Percentiles rank a stretch among this genome's conserved stretches.
These are phyloP conservation scores for Tausonia pullulans DNA, from an alignment of 1,284 basidiomycete genomes.

Conservation along the genomic window DNA sequence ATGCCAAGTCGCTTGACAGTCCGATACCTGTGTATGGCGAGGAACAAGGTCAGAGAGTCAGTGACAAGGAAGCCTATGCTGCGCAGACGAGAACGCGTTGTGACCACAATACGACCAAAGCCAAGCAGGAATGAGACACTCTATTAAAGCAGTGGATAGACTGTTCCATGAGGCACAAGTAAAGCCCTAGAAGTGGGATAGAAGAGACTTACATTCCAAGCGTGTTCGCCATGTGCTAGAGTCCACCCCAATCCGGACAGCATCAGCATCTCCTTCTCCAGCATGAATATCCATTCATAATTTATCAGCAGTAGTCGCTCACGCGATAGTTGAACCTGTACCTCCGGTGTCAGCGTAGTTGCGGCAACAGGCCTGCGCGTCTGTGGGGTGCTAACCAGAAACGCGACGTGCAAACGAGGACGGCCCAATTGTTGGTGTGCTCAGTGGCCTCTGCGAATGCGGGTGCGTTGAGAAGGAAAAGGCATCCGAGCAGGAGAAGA, in stretches of 20 bases:
- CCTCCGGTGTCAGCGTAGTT: no score
- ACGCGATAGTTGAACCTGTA: constrained; percentile 82
- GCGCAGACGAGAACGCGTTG: neutral
- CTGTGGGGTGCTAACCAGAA: constrained; percentile 51
- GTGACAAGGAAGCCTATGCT: no score
- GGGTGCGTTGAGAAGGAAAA: no score
- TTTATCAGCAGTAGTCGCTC: constrained; percentile 23
- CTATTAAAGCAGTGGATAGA: neutral
- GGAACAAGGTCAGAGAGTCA: neutral
- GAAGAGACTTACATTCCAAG: constrained; percentile 65
- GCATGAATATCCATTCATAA: no score
- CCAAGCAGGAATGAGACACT: neutral
- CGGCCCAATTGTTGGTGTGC: constrained; percentile 98
- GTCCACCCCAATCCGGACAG: no score
- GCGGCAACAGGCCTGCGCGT: neutral
- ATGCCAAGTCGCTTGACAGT: constrained; percentile 96
- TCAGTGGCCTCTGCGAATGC: constrained; percentile 20
- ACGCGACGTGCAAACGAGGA: constrained; percentile 82
- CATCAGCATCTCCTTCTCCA: no score
- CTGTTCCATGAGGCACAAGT: neutral
- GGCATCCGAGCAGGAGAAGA: no score
- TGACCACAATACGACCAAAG: neutral
- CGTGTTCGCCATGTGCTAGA: constrained; percentile 91
- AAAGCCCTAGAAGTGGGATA: no score
- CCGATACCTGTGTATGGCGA: constrained; percentile 57